Evolutionary conservation across 2,329 filamentous ascomycete species (phyloP), one percentile per base, ranked within the genome.

Genomic region (Aspergillus vadensis): DNA sequence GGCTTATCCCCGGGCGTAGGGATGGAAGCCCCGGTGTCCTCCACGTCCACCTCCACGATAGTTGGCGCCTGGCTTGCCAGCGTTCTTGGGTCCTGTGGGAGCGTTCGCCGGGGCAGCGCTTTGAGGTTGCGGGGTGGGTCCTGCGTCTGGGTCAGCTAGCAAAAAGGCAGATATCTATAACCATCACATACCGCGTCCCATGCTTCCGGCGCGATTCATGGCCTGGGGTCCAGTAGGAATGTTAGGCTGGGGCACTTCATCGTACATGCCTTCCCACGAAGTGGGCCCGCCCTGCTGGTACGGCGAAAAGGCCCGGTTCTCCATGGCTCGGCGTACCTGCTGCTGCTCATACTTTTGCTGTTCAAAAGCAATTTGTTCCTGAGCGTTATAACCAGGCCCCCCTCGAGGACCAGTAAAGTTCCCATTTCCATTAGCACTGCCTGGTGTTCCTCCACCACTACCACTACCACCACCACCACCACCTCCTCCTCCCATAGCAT

Each of bases 261-360:
- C 94, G 76, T 97, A 98, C 92, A 97, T 97, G 71, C 94, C 94
- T 76, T 98, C 94, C 92, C 93, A 97, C 43, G 89, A 93, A 23
- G 91, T 91, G n/a, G 90, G 89, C 15, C 87, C 87, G 48, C 86
- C 87, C 59, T 84, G 70, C 75, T 82, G 74, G 63, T 80, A 78
- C 41, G 77, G 73, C 58, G 77, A 71, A 70, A 77, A 77, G 17
- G 66, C 72, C 12, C 77, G 76, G 56, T 72, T 74, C 19, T 78
- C 76, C 49, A 77, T 81, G 77, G 75, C 77, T 58, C 83, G 85
- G 63, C 83, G 83, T 65, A 81, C 81, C 73, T 88, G 82, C 72
- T 88, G 89, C 64, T 88, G 86, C 69, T 91, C 88, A 74, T 91
- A 91, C 75, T 92, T 91, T 67, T 90, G 88, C 76, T 91, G 89